Evolutionary conservation across 2,329 filamentous ascomycete genomes (phyloP), one percentile per base, ranked within the genome.

Genomic region (Colletotrichum higginsianum): DNA sequence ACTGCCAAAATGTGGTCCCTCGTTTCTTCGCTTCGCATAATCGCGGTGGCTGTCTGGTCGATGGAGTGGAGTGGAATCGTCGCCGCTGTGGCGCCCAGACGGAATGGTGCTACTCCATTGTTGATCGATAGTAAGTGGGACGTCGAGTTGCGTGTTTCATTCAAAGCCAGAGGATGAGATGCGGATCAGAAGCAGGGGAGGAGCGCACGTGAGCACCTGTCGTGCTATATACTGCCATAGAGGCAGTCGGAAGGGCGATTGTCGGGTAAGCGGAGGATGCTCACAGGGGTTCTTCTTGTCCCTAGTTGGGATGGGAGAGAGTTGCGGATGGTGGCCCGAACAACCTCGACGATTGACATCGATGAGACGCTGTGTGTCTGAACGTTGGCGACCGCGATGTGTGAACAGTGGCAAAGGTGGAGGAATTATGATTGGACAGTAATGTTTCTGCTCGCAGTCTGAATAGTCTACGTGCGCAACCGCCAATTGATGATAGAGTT

Each of bases 281-380:
- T 69, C 65, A 53, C 69, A 72, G 60, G 65, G 69, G 35, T 68
- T 62, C 26, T 58, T 62, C 16, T 38, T 62, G 21, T 38, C 40
- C 26, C 26, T 23, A 47, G 60, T 55, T 64, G 47, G 69, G 60
- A 72, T 66, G 53, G 69, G 69, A 26, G 40, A 40, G 23, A 42
- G 52, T 30, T 46, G 52, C 21, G 26, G 49, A 21, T 61, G 62
- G 30, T 61, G 69, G 69, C 64, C 69, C 64, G 65, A 64, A 65
- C 57, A 67, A 60, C 47, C 60, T 68, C 53, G 44, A 63, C 42
- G 40, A 53, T 49, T 61, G 53, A 15, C n/a, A 40, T 13, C 50
- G 67, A 60, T 72, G 72, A 73, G 72, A 73, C 72, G 50, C 65
- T 50, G 61, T 69, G 40, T 61, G 72, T 73, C 72, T 73, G 72